Conservation (phyloP, 495 filamentous ascomycete genomes). For the Neurospora sp. region DNA sequence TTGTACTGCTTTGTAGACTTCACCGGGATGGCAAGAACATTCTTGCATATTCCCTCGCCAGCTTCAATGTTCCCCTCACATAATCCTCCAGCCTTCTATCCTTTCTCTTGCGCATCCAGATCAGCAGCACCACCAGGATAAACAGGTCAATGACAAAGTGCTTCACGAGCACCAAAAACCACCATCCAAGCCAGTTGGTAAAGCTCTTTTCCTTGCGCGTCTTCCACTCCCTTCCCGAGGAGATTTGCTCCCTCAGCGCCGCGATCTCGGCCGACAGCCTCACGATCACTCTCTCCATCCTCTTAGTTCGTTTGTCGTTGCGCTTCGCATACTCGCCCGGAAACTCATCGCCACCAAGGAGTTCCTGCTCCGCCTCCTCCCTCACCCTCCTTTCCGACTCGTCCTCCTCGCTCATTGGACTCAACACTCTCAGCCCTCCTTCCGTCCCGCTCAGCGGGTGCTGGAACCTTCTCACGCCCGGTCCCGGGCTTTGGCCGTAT, state of each 20-base stretch:
- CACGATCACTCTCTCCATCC: slow-evolving; percentile 79
- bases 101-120: slow-evolving; percentile 71
- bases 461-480: slow-evolving; percentile 32
- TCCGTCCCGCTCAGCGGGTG: slow-evolving; percentile 37
- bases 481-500: not conserved
- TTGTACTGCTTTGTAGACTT: slow-evolving; percentile 5
- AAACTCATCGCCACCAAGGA: slow-evolving; percentile 32
- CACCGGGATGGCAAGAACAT: slow-evolving; percentile 44
- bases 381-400: slow-evolving; percentile 46
- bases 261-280: slow-evolving; percentile 89
- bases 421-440: slow-evolving; percentile 56
- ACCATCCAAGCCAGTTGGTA: slow-evolving; percentile 61
- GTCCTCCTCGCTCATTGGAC: slow-evolving; percentile 72
- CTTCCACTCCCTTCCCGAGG: slow-evolving; percentile 49
- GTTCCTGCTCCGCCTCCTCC: slow-evolving; percentile 32
- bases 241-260: slow-evolving; percentile 86
- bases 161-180: slow-evolving; percentile 58
- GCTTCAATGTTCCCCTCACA: slow-evolving; percentile 53
- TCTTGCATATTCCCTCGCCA: slow-evolving; percentile 48
- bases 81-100: slow-evolving; percentile 70
- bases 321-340: slow-evolving; percentile 28
- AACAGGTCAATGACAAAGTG: slow-evolving; percentile 65
- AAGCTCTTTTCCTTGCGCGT: slow-evolving; percentile 44
- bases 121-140: slow-evolving; percentile 55
- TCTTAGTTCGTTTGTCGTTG: slow-evolving; percentile 60